Percentiles rank a stretch among this genome's conserved stretches.
Conservation (phyloP, 805 yeast genomes). For the Candida broadrunensis region DNA sequence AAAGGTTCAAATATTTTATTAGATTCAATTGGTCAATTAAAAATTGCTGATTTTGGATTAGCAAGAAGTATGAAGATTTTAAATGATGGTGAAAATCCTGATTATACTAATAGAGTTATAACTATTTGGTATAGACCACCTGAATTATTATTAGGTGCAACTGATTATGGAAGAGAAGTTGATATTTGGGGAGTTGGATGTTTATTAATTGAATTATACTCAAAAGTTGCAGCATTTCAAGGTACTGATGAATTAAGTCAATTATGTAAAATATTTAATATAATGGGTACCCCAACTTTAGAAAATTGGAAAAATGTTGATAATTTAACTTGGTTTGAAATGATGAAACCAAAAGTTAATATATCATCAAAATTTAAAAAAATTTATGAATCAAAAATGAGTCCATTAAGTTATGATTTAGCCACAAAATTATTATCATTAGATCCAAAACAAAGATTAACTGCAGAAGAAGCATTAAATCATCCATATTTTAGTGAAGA, state of each 20-base stretch:
- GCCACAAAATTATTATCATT: constrained; percentile 61
- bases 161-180: constrained; percentile 85
- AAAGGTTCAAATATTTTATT: constrained; percentile 77
- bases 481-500: constrained; percentile 67
- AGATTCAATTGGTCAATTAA: constrained; percentile 58
- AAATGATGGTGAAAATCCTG: constrained; percentile 53
- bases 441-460: constrained; percentile 66
- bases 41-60: constrained; percentile 80
- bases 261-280: constrained; percentile 66
- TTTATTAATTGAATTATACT: constrained; percentile 75
- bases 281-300: constrained; percentile 82
- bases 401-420: constrained; percentile 57
- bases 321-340: constrained; percentile 88
- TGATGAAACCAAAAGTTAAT: constrained; percentile 59
- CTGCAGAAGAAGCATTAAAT: constrained; percentile 66
- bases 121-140: constrained; percentile 99
- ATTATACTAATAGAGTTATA: constrained; percentile 92
- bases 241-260: constrained; percentile 90
- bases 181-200: constrained; percentile 99
- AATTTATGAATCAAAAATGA: constrained; percentile 40
- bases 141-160: constrained; percentile 84
- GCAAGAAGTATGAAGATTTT: constrained; percentile 71
- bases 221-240: constrained; percentile 73
- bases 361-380: constrained; percentile 24
- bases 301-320: constrained; percentile 77